Evolutionary conservation across 768 basidiomycete genomes (phyloP).

Genomic region (Lentinula detonsa): DNA sequence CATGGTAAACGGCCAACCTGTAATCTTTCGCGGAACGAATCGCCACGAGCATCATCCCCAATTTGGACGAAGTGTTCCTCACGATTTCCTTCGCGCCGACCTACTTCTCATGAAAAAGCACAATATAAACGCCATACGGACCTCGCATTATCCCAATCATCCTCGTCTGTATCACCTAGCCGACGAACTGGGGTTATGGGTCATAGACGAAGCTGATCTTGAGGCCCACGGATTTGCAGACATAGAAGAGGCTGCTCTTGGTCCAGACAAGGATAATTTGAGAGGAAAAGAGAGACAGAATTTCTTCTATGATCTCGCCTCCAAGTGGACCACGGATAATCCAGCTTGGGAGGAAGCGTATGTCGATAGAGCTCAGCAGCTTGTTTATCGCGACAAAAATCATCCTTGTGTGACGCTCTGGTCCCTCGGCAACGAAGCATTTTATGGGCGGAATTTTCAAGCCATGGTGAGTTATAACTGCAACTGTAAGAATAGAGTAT

Average conservation of each 20-base stretch:
- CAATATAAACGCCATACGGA: slow-evolving; percentile 9
- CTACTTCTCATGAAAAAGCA: slow-evolving; percentile 8
- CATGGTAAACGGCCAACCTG: slow-evolving; percentile 5
- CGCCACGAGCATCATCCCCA: slow-evolving; percentile 10
- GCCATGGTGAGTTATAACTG: slow-evolving; percentile 1
- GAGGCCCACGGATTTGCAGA: slow-evolving; percentile 8
- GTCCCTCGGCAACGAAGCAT: slow-evolving; percentile 9
- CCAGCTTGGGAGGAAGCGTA: slow-evolving; percentile 10
- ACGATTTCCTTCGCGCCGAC: slow-evolving; percentile 6
- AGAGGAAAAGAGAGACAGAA: slow-evolving; percentile 5
- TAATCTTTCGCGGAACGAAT: slow-evolving; percentile 7
- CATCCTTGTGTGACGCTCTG: slow-evolving; percentile 7
- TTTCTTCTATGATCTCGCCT: slow-evolving; percentile 2
- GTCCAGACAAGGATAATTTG: neutral
- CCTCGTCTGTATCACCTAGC: slow-evolving; percentile 6
- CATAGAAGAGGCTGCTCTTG: slow-evolving; percentile 5
- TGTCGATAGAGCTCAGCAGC: slow-evolving; percentile 8
- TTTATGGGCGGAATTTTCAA: slow-evolving; percentile 7
- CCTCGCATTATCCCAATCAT: slow-evolving; percentile 9
- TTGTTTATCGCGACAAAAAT: slow-evolving; percentile 8
- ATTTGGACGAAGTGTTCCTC: slow-evolving; percentile 3
- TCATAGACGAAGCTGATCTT: slow-evolving; percentile 10
- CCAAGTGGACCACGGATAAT: slow-evolving; percentile 9
- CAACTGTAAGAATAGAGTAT: no score
- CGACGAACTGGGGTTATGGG: slow-evolving; percentile 10